phyloP scores from a whole-genome alignment of 495 filamentous ascomycete species.

The Podospora didyma region DNA sequence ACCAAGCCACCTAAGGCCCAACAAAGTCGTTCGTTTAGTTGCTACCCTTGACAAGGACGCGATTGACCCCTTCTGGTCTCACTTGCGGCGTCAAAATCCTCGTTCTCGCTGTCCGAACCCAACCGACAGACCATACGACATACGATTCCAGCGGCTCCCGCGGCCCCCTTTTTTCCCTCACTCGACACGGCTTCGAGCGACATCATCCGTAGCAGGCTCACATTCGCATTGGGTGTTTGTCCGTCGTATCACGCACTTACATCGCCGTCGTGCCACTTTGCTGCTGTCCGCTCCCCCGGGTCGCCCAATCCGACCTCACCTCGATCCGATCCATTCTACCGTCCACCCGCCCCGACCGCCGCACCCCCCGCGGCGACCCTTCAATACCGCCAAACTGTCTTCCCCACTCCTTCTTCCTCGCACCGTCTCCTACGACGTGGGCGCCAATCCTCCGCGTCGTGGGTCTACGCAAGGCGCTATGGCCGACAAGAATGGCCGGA shows the following conservation, averaged over 20 bases:
- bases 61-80: too few relatives aligned
- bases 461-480: slow-evolving; percentile 37
- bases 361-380: neutral
- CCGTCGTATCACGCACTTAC: neutral
- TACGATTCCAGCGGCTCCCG: neutral
- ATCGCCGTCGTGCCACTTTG: neutral
- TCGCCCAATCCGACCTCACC: neutral
- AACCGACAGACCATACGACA: neutral
- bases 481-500: slow-evolving; percentile 58
- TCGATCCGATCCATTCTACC: neutral
- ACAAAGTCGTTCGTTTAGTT: too few relatives aligned
- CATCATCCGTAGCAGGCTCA: slow-evolving; percentile 3
- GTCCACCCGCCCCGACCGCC: neutral
- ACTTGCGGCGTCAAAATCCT: too few relatives aligned
- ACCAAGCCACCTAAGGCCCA: too few relatives aligned
- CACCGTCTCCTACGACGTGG: slow-evolving; percentile 75
- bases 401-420: slow-evolving; percentile 70
- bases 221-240: neutral
- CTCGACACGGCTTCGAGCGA: neutral
- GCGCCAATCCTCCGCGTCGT: slow-evolving; percentile 59
- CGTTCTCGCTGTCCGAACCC: neutral
- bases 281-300: neutral
- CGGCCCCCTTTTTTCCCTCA: slow-evolving; percentile 1
- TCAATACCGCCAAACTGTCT: slow-evolving; percentile 82
- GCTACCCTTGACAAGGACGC: too few relatives aligned